Percentiles rank a stretch among this genome's conserved stretches.
Conservation (phyloP, 768 basidiomycete species). For the Tylopilus cervinicoccineus region DNA sequence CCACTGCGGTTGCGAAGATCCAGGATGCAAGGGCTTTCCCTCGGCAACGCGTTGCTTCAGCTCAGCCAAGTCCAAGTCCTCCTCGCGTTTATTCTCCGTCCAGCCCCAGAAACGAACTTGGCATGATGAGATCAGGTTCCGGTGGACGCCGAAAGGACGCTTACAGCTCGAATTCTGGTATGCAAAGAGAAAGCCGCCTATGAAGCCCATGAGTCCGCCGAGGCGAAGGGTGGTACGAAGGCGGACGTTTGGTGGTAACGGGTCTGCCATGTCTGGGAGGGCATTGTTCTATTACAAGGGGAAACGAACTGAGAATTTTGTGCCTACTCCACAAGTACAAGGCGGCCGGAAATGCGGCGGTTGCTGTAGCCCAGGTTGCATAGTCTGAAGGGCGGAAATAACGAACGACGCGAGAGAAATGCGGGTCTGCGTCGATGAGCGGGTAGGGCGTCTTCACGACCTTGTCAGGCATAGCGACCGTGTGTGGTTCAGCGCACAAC, state of each 20-base stretch:
- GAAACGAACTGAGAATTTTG: neutral
- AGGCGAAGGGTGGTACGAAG: conserved; percentile 43
- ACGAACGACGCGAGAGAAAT: conserved; percentile 78
- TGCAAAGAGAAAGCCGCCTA: conserved; percentile 88
- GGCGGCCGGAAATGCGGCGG: conserved; percentile 76
- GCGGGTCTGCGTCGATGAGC: conserved; percentile 92
- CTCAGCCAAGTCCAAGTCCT: conserved; percentile 73
- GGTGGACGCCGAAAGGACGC: conserved; percentile 25
- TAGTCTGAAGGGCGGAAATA: conserved; percentile 91
- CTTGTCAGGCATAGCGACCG: conserved; percentile 38
- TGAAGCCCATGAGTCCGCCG: conserved; percentile 77
- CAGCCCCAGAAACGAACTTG: conserved; percentile 94
- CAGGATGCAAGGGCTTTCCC: conserved; percentile 85
- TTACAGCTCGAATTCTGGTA: conserved; percentile 88
- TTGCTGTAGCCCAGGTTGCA: conserved; percentile 74
- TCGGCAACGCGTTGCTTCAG: conserved; percentile 67
- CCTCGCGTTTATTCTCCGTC: conserved; percentile 84
- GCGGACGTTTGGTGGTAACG: conserved; percentile 33
- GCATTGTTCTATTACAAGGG: conserved; percentile 11
- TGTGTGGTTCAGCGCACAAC: neutral
- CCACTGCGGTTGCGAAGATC: conserved; percentile 77
- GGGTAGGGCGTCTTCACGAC: conserved; percentile 69
- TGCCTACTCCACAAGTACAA: conserved; percentile 78
- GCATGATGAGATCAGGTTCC: conserved; percentile 12
- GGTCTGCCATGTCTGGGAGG: conserved; percentile 43